phyloP scores from a whole-genome alignment of 2,329 filamentous ascomycete species.

The Claviceps digitariae region DNA sequence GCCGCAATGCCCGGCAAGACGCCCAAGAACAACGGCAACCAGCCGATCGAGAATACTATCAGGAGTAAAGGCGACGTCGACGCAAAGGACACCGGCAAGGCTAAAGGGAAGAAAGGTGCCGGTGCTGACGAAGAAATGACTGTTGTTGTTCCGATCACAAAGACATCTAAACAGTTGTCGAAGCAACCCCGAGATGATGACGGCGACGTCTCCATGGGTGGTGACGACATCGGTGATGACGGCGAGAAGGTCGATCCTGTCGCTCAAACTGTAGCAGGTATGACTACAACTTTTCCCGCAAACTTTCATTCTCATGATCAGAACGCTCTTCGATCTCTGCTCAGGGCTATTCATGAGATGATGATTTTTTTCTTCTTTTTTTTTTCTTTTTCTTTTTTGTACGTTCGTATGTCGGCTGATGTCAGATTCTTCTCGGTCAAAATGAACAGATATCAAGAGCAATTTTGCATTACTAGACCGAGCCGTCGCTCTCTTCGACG shows the following conservation, averaged over 20 bases:
- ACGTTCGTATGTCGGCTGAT: conserved; percentile 2
- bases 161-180: conserved; percentile 45
- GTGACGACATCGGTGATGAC: conserved; percentile 39
- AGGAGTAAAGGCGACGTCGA: conserved; percentile 51
- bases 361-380: too few relatives aligned
- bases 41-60: conserved; percentile 55
- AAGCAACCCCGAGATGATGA: conserved; percentile 46
- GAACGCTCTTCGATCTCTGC: not conserved
- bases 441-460: conserved; percentile 68
- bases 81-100: conserved; percentile 56
- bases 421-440: conserved; percentile 6
- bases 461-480: conserved; percentile 87
- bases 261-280: conserved; percentile 47
- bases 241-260: conserved; percentile 47
- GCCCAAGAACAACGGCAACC: conserved; percentile 57
- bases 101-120: conserved; percentile 47
- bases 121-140: conserved; percentile 64
- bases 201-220: conserved; percentile 60
- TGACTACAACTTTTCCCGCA: conserved; percentile 9
- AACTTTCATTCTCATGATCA: too few relatives aligned
- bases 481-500: conserved; percentile 84
- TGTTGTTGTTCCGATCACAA: conserved; percentile 63
- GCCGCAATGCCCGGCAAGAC: conserved; percentile 57
- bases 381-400: not conserved
- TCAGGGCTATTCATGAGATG: not conserved